A percentile compares a stretch with the other conserved stretches of the same genome.
Conservation (phyloP, 1,139 yeast species). For the Blastobotrys aristatus region DNA sequence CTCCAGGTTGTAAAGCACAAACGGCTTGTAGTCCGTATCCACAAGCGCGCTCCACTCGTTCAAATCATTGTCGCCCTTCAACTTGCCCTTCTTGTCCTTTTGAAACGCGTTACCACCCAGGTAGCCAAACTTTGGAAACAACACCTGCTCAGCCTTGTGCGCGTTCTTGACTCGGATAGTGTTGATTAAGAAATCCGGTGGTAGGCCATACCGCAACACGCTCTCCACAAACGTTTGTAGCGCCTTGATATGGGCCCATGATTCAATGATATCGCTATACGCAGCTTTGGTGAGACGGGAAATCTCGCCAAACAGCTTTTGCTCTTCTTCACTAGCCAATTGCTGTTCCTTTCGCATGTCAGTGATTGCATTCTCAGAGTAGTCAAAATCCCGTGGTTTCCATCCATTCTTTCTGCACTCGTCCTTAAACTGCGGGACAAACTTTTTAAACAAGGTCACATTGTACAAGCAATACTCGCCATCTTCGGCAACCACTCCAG, state of each 20-base stretch:
- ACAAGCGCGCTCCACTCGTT: conserved; percentile 87
- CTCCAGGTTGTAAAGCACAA: conserved; percentile 68
- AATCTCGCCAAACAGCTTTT: conserved; percentile 69
- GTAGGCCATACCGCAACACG: conserved; percentile 91
- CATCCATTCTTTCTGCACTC: conserved; percentile 81
- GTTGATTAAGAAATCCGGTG: conserved; percentile 79
- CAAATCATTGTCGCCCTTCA: conserved; percentile 56
- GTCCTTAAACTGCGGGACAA: conserved; percentile 58
- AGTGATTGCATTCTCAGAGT: conserved; percentile 71
- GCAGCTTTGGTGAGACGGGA: conserved; percentile 82
- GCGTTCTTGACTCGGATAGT: conserved; percentile 42
- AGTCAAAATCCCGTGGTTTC: conserved; percentile 89
- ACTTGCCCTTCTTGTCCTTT: conserved; percentile 59
- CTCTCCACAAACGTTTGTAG: conserved; percentile 56
- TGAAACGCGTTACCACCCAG: conserved; percentile 84
- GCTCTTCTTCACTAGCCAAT: conserved; percentile 68
- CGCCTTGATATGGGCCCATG: conserved; percentile 85
- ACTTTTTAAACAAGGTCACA: conserved; percentile 83
- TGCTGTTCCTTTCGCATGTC: conserved; percentile 74
- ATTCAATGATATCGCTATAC: conserved; percentile 73
- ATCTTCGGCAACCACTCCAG: conserved; percentile 64
- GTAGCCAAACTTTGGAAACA: conserved; percentile 73
- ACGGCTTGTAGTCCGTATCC: conserved; percentile 93
- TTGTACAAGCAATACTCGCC: conserved; percentile 66
- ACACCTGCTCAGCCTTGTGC: conserved; percentile 59